phyloP scores from a whole-genome alignment of 1,284 basidiomycete genomes.

The Irpex rosettiformis region DNA sequence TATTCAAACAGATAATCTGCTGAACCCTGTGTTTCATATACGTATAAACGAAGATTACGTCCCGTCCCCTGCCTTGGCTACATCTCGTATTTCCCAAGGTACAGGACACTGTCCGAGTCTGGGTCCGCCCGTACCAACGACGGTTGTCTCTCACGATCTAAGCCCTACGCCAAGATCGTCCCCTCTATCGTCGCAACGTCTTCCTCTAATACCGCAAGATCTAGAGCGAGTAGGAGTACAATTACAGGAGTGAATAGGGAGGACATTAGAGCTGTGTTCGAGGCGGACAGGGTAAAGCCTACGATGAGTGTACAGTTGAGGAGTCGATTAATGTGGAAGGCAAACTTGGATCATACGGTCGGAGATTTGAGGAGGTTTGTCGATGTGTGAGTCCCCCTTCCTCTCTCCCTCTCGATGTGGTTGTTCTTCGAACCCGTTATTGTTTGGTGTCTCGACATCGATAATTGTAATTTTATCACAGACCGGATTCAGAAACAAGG shows the following conservation, averaged over 20 bases:
- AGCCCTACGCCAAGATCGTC: slow-evolving; percentile 56
- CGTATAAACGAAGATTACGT: slow-evolving; percentile 76
- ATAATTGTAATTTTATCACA: too few species aligned
- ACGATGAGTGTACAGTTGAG: slow-evolving; percentile 89
- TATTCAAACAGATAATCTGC: slow-evolving; percentile 81
- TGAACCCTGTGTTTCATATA: slow-evolving; percentile 78
- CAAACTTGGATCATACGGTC: slow-evolving; percentile 93
- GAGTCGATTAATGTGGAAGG: slow-evolving; percentile 84
- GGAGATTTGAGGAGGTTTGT: slow-evolving; percentile 85
- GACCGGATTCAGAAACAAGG: slow-evolving; percentile 71
- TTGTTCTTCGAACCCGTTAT: too few species aligned
- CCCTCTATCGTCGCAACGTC: slow-evolving; percentile 27
- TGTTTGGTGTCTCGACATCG: neutral
- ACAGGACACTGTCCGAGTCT: slow-evolving; percentile 83
- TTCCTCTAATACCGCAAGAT: slow-evolving; percentile 20
- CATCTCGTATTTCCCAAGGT: slow-evolving; percentile 62
- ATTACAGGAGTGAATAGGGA: slow-evolving; percentile 30
- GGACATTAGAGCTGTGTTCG: slow-evolving; percentile 57
- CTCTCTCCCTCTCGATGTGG: too few species aligned
- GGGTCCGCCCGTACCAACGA: slow-evolving; percentile 59
- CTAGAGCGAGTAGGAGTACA: slow-evolving; percentile 16
- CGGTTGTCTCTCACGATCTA: slow-evolving; percentile 30
- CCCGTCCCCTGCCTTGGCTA: slow-evolving; percentile 41
- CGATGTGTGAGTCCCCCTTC: slow-evolving; percentile 68
- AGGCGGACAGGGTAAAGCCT: slow-evolving; percentile 79